Percentiles rank a stretch among this genome's conserved stretches.
phyloP scores from a whole-genome alignment of 2,329 filamentous ascomycete genomes.

The Aspergillus awamori region DNA sequence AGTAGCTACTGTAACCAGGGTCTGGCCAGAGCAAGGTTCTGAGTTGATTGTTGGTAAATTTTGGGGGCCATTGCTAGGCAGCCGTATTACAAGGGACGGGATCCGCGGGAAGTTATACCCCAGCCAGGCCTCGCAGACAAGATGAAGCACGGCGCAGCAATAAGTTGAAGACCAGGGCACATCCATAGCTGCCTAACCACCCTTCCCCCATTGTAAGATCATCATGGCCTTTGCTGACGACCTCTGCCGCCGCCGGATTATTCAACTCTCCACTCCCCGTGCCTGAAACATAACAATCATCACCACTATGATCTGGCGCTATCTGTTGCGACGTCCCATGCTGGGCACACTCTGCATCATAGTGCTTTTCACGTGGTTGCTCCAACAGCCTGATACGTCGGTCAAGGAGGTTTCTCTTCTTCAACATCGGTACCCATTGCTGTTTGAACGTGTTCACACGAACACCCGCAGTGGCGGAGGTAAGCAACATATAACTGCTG shows the following conservation, averaged over 20 bases:
- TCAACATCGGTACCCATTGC: neutral
- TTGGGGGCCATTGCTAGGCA: neutral
- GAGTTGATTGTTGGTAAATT: no score
- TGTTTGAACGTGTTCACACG: neutral
- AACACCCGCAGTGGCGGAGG: neutral
- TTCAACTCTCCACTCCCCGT: neutral
- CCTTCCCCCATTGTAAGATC: no score
- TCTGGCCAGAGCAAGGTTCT: neutral
- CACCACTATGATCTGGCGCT: neutral
- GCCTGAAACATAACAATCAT: no score
- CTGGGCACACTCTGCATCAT: neutral
- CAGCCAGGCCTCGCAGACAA: no score
- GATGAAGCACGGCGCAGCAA: no score
- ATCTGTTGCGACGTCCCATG: neutral
- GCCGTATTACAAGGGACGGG: neutral
- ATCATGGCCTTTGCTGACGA: no score
- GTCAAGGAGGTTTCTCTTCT: neutral
- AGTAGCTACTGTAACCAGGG: neutral
- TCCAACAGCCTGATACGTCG: neutral
- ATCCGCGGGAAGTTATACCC: neutral
- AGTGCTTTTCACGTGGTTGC: neutral
- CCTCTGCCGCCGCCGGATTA: no score
- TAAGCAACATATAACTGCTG: neutral
- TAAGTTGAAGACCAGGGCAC: no score
- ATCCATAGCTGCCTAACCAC: no score